phyloP scores from a whole-genome alignment of 2,329 filamentous ascomycete genomes.

The Epichloe sylvatica region DNA sequence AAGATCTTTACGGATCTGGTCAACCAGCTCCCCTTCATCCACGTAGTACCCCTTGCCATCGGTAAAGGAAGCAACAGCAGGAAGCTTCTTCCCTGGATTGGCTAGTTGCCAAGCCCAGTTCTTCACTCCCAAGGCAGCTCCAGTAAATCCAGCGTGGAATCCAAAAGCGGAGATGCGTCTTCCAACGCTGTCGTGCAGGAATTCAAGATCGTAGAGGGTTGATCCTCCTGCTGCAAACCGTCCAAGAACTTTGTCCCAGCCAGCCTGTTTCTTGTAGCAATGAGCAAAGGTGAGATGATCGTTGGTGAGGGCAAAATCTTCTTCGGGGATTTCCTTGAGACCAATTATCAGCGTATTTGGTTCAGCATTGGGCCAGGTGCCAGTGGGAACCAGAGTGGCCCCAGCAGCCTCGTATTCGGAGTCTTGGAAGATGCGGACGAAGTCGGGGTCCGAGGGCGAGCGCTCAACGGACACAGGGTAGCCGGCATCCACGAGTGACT shows the following conservation, averaged over 20 bases:
- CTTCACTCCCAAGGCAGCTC: slow-evolving; percentile 60
- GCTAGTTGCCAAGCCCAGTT: slow-evolving; percentile 48
- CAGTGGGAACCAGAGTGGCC: slow-evolving; percentile 49
- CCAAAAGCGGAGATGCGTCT: slow-evolving; percentile 60
- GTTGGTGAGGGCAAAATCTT: slow-evolving; percentile 37
- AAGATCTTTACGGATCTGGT: slow-evolving; percentile 36
- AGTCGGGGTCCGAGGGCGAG: slow-evolving; percentile 11
- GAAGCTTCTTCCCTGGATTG: slow-evolving; percentile 8
- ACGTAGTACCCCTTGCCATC: slow-evolving; percentile 1
- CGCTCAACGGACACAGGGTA: slow-evolving; percentile 56
- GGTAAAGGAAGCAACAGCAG: slow-evolving; percentile 1
- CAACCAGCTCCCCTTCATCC: slow-evolving; percentile 2
- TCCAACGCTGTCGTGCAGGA: slow-evolving; percentile 59
- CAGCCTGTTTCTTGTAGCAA: slow-evolving; percentile 63
- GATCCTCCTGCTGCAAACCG: slow-evolving; percentile 55
- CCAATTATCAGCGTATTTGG: slow-evolving; percentile 58
- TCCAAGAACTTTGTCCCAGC: slow-evolving; percentile 67
- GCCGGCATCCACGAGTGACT: slow-evolving; percentile 48
- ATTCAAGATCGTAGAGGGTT: slow-evolving; percentile 69
- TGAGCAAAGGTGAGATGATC: slow-evolving; percentile 20
- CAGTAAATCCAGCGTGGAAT: slow-evolving; percentile 64
- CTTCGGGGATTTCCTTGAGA: slow-evolving; percentile 66
- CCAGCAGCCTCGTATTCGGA: slow-evolving; percentile 48
- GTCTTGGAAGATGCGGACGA: slow-evolving; percentile 49
- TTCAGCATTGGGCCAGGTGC: slow-evolving; percentile 54